Base-by-base conservation (phyloP, 2,329 filamentous ascomycete species). In the Fusarium cyanostomum region DNA sequence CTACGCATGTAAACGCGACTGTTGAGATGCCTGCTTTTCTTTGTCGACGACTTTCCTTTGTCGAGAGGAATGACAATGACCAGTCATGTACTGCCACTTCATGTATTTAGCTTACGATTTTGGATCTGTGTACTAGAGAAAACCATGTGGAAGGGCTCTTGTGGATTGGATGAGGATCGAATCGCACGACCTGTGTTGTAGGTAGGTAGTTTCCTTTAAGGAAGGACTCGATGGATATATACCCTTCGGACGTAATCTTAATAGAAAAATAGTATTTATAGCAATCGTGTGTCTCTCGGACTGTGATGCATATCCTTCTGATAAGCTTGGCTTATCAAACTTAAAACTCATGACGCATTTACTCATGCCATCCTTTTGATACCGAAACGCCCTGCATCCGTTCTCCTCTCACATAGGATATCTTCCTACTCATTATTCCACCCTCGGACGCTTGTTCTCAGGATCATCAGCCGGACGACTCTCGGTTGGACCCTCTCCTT, bases 371-470 rank as follows among this genome's bases (percentile, higher is more conserved):
- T 49, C 39, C 30, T 41, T 59, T 57, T 60, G 8, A 26, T 55
- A 44, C 63, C 56, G 41, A 52, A 58, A 65, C 68, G 60, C 52
- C 64, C 71, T 66, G 66, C 67, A 67, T 48, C 55, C 59, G 41
- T 50, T 8, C 34, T 45, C 21, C 41, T 35, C 45, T 24, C 21
- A 51, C 43, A 27, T 33, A 39, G 43, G n/a, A 15, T 45, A 5
- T 31, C n/a, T 24, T 49, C 15, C n/a, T 41, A 28, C 3, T 15
- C 28, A 9, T 66, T 71, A 82, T 48, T 84, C 82, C 3, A 80
- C 80, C 28, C 82, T 75, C 1, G 77, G 74, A 41, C 82, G 76
- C 71, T 85, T 85, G 64, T 69, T 82, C 48, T 84, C 82, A 3
- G 74, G 52, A 28, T 78, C 77, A 8, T 76, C 76, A 12, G 71